Evolutionary conservation across 306 rosid genomes (phyloP).

Genomic region (Crataegus laevigata): DNA sequence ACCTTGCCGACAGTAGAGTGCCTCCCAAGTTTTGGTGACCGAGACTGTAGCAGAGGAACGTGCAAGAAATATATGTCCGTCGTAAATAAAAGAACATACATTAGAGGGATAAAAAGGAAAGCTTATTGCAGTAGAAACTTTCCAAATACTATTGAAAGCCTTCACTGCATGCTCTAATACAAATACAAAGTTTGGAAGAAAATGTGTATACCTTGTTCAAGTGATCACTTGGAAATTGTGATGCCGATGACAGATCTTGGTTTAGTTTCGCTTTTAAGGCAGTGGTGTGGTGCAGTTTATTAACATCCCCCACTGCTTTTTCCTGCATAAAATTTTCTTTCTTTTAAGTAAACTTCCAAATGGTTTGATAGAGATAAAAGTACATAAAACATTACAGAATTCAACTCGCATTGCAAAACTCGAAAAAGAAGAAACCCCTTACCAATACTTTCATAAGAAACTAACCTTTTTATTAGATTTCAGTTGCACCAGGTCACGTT

Average conservation of each 20-base stretch:
- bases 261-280: constrained; percentile 34
- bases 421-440: background rate
- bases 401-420: background rate
- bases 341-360: background rate
- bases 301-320: constrained; percentile 28
- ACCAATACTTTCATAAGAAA: background rate
- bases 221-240: constrained; percentile 24
- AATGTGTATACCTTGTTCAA: constrained; percentile 40
- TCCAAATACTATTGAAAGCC: background rate
- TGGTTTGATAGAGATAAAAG: background rate
- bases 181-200: background rate
- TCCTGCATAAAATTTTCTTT: constrained; percentile 28
- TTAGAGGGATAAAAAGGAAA: background rate
- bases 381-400: background rate
- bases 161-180: background rate
- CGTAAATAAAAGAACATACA: background rate
- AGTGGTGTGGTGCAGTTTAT: constrained; percentile 32
- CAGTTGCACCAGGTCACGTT: constrained; percentile 38
- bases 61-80: constrained; percentile 20
- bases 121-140: background rate
- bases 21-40: constrained; percentile 37
- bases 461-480: constrained; percentile 44
- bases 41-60: constrained; percentile 32
- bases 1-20: constrained; percentile 25
- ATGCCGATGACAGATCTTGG: constrained; percentile 30